A percentile compares a stretch with the other conserved stretches of the same genome.
Evolutionary conservation across 1,139 yeast species (phyloP).

Genomic region (Geotrichum fermentans): DNA sequence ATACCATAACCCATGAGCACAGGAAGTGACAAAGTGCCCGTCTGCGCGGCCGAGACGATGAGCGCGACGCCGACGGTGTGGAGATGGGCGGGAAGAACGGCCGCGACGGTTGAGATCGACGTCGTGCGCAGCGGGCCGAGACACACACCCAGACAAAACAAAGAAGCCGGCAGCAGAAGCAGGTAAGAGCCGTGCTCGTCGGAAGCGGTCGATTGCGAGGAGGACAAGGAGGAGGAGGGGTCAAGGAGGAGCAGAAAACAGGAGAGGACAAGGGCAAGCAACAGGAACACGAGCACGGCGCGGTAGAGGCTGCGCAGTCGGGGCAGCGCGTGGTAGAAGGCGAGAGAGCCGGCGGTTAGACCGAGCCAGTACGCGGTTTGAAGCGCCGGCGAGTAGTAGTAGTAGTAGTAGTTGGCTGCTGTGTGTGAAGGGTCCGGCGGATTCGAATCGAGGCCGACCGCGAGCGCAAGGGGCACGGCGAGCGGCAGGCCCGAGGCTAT

Average conservation of each 20-base stretch:
- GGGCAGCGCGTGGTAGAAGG: conserved; percentile 37
- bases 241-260: conserved; percentile 20
- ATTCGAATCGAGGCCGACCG: conserved; percentile 40
- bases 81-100: conserved; percentile 44
- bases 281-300: conserved; percentile 25
- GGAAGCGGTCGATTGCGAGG: no score
- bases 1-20: conserved; percentile 58
- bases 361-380: conserved; percentile 51
- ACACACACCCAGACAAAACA: not conserved
- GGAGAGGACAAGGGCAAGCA: conserved; percentile 27
- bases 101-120: not conserved
- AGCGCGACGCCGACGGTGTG: conserved; percentile 69
- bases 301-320: conserved; percentile 29
- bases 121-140: not conserved
- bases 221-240: conserved; percentile 46
- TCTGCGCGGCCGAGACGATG: conserved; percentile 70
- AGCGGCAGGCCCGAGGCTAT: conserved; percentile 68
- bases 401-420: not conserved
- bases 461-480: conserved; percentile 59
- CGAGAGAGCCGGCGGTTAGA: conserved; percentile 54
- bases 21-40: conserved; percentile 68
- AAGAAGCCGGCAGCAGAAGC: conserved; percentile 77
- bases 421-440: not conserved
- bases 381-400: not conserved
- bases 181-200: no score